Evolutionary conservation across 345 rosid genomes (phyloP).

Genomic region (Laguncularia racemosa): DNA sequence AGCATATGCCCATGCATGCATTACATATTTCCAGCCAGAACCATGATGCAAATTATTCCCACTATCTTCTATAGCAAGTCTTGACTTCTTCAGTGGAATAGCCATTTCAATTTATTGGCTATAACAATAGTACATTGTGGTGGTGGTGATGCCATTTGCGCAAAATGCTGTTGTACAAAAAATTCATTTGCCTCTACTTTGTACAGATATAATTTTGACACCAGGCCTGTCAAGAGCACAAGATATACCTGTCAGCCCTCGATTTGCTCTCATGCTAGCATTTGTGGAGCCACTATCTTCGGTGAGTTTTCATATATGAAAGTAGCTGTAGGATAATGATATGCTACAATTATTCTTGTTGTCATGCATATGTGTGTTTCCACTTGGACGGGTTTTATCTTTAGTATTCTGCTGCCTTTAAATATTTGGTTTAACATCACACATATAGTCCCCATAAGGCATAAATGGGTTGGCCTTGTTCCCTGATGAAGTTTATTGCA

Average conservation of each 20-base stretch:
- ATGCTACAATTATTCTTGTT: too few relatives aligned
- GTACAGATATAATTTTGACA: slow-evolving; percentile 48
- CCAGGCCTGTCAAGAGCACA: slow-evolving; percentile 48
- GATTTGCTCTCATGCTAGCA: slow-evolving; percentile 83
- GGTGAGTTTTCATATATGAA: slow-evolving; percentile 28
- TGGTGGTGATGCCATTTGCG: neutral
- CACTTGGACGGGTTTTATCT: neutral
- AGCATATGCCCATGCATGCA: too few relatives aligned
- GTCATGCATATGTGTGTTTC: neutral
- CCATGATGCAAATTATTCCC: neutral
- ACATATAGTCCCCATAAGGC: neutral
- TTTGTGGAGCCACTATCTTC: slow-evolving; percentile 64
- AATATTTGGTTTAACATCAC: neutral
- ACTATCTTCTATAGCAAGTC: neutral
- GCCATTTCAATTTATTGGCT: too few relatives aligned
- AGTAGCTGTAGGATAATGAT: neutral
- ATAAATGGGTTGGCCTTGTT: neutral
- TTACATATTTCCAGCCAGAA: too few relatives aligned
- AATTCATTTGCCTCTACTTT: slow-evolving; percentile 6
- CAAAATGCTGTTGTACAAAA: neutral
- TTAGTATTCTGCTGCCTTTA: neutral
- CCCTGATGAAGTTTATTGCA: slow-evolving; percentile 21
- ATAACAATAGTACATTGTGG: neutral
- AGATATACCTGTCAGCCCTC: slow-evolving; percentile 60
- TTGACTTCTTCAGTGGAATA: neutral